These are phyloP conservation scores for Lasiosphaeria ovina DNA, from an alignment of 495 filamentous ascomycete genomes.

Conservation along the genomic window DNA sequence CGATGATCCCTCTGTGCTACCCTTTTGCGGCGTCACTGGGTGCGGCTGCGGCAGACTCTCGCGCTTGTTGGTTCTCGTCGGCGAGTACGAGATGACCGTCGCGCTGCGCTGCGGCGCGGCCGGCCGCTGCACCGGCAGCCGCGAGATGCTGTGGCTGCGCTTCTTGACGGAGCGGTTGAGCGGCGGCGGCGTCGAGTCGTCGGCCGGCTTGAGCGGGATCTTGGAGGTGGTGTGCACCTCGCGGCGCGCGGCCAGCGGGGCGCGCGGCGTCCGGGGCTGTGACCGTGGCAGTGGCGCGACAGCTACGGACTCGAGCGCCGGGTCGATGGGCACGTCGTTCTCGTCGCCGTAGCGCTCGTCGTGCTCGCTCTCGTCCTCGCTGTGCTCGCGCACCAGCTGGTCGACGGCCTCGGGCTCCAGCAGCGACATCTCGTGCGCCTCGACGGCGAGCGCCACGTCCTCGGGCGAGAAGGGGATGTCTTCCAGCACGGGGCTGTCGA, in stretches of 20 bases:
- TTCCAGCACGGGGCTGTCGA: slow-evolving; percentile 34
- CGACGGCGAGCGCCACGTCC: slow-evolving; percentile 46
- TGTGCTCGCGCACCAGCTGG: slow-evolving; percentile 16
- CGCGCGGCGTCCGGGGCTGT: slow-evolving; percentile 25
- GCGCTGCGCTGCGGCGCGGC: slow-evolving; percentile 35
- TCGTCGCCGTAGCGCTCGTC: slow-evolving; percentile 63
- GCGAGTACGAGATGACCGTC: slow-evolving; percentile 45
- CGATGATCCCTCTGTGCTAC: slow-evolving; percentile 22
- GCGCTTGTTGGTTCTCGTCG: slow-evolving; percentile 24
- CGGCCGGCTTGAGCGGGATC: slow-evolving; percentile 69
- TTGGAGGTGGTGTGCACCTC: slow-evolving; percentile 70
- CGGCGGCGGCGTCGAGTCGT: slow-evolving; percentile 57
- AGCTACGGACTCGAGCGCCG: slow-evolving; percentile 32
- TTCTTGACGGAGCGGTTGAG: slow-evolving; percentile 36
- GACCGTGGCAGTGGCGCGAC: slow-evolving; percentile 25
- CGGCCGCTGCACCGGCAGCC: slow-evolving; percentile 36
- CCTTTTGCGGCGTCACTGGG: slow-evolving; percentile 36
- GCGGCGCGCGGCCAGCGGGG: slow-evolving; percentile 11
- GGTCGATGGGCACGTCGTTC: slow-evolving; percentile 56
- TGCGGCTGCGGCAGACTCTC: slow-evolving; percentile 21
- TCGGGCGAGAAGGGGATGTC: slow-evolving; percentile 41
- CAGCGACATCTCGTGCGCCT: slow-evolving; percentile 55
- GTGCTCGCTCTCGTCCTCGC: slow-evolving; percentile 24
- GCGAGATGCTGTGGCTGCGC: slow-evolving; percentile 56
- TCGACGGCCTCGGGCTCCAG: slow-evolving; percentile 39